Evolutionary conservation across 805 yeast species (phyloP).

Genomic region (Candida parachauliodes): DNA sequence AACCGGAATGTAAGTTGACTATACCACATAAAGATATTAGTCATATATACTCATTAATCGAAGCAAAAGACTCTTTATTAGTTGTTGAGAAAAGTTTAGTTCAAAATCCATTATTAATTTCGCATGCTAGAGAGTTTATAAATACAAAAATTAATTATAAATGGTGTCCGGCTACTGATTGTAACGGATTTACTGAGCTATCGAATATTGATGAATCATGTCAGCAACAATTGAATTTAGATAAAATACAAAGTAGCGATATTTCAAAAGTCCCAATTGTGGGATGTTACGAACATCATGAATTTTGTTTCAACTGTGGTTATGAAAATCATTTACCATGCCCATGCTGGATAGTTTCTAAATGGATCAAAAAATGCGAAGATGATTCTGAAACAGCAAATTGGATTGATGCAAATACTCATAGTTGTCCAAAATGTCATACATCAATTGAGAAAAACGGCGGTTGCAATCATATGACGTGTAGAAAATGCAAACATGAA

Average conservation of each 20-base stretch:
- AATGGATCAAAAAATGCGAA: slow-evolving; percentile 75
- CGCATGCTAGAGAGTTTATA: slow-evolving; percentile 48
- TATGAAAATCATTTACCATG: slow-evolving; percentile 78
- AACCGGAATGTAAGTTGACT: slow-evolving; percentile 45
- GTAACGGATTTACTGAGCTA: slow-evolving; percentile 53
- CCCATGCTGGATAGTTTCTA: slow-evolving; percentile 65
- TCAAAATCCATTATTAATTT: slow-evolving; percentile 32
- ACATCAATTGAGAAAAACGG: slow-evolving; percentile 87
- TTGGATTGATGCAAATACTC: slow-evolving; percentile 85
- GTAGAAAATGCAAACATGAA: slow-evolving; percentile 70
- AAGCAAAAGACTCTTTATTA: slow-evolving; percentile 9
- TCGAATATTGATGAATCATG: slow-evolving; percentile 7
- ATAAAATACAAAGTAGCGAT: slow-evolving; percentile 19
- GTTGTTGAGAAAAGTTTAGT: slow-evolving; percentile 16
- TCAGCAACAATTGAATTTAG: slow-evolving; percentile 9
- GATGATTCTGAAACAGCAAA: slow-evolving; percentile 86
- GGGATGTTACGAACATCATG: slow-evolving; percentile 59
- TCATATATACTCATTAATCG: slow-evolving; percentile 9
- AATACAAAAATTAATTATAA: slow-evolving; percentile 46
- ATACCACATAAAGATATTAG: slow-evolving; percentile 43
- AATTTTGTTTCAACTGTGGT: slow-evolving; percentile 76
- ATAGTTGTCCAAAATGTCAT: slow-evolving; percentile 79
- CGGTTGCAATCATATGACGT: slow-evolving; percentile 96
- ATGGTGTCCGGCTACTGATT: slow-evolving; percentile 88
- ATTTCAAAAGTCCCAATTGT: slow-evolving; percentile 57